A percentile compares a stretch with the other conserved stretches of the same genome.
Conservation (phyloP, 1,284 basidiomycete species). For the Cystobasidium pallidum region DNA sequence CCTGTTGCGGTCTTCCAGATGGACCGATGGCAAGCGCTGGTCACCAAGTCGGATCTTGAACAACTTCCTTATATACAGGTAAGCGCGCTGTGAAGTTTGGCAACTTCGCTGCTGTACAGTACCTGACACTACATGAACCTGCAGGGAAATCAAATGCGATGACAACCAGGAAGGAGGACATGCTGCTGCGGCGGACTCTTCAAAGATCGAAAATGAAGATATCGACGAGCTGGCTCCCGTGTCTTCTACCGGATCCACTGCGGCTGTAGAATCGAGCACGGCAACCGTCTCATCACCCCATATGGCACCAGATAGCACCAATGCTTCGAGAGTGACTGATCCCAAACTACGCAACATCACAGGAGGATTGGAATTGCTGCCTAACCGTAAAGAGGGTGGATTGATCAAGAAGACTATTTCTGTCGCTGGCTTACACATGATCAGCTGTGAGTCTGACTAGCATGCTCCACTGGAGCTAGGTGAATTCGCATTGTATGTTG, state of each 20-base stretch:
- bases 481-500: neutral
- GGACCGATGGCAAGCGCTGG: conserved; percentile 98
- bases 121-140: neutral
- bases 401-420: conserved; percentile 81
- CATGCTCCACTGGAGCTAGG: neutral
- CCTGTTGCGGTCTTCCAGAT: conserved; percentile 55
- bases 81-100: neutral
- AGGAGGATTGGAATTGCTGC: conserved; percentile 84
- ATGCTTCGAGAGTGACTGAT: conserved; percentile 57
- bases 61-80: conserved; percentile 93
- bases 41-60: conserved; percentile 85
- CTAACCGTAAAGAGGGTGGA: conserved; percentile 86
- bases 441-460: conserved; percentile 62
- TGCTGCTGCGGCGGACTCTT: neutral
- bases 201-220: conserved; percentile 22
- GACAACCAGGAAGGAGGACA: conserved; percentile 9
- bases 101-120: neutral
- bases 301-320: conserved; percentile 61
- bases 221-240: conserved; percentile 10
- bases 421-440: conserved; percentile 79
- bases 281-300: neutral
- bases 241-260: neutral
- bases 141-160: conserved; percentile 18
- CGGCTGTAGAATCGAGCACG: neutral
- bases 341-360: conserved; percentile 69